Evolutionary conservation across 2,329 filamentous ascomycete genomes (phyloP), one percentile per base, ranked within the genome.

Genomic region (Aureobasidium subglaciale): DNA sequence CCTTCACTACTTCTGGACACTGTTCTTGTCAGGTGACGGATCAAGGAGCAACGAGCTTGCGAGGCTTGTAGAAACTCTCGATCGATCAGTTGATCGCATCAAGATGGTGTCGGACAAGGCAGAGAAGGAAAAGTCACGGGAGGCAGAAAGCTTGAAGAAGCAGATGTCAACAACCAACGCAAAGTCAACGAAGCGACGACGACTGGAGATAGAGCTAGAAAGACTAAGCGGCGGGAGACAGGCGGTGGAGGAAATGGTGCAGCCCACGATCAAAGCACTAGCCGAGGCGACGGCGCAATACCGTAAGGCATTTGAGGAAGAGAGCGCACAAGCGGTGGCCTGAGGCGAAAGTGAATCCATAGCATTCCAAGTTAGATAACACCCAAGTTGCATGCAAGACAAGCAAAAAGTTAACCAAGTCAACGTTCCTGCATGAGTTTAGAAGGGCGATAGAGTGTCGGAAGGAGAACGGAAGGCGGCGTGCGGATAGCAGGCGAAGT

Each of bases 1-100:
- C 65, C 75, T 99, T n/a, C 88, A 92, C 64, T 95, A 97, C 69
- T 99, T 99, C 74, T 99, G 92, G 92, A 81, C 83, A 30, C 84
- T 91, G 0, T 99, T 95, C 66, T 78, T 95, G 24, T 96, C 91
- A 0, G 92, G 91, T 13, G 89, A 96, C 66, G 85, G 89, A 58
- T 62, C 64, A 4, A 85, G 89, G 30, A 88, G 89, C 0, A 78
- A 79, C 38, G 92, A 99, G 71, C 78, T 96, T 13, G 83, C 85
- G 6, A 90, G 88, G 59, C 79, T 96, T 43, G 84, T 87, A 7
- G 88, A 95, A 67, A 92, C 90, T 9, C 78, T 99, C 13, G 81
- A 83, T 58, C 83, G 86, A 58, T 92, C 90, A 0, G 77, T 85
- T 56, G 82, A 86, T 58, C 83, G 93, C 24, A 92, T 97, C 68